Evolutionary conservation across 148 eudicot genomes (phyloP), one percentile per base, ranked within the genome.

Genomic region (Fallopia convolvulus): DNA sequence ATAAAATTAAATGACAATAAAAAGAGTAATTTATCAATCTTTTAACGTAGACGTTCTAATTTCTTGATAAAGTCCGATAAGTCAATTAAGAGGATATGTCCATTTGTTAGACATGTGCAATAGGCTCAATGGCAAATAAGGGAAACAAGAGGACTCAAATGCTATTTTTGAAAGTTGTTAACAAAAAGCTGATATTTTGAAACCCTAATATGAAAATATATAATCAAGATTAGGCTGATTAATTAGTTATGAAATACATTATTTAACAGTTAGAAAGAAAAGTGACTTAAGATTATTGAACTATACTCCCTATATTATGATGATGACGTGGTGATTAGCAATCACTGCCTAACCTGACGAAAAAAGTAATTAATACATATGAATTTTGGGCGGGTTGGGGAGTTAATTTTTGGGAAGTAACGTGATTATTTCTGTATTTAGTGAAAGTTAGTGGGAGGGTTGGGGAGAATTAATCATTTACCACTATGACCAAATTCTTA

Each of bases 251-350:
- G 60, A 55, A n/a, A 18, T 18, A n/a, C 50, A 47, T 0, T 0
- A 55, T 18, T 55, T 6, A 7, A 55, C 18, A 55, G 11, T 44
- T 6, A 55, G 9, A 13, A 48, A 55, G 9, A 13, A 48, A 48
- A 48, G 2, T 48, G 15, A 10, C 6, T 50, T 20, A 56, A 56
- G 26, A 56, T 56, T 56, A 21, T 20, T 56, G 1, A 65, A 32
- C 41, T 14, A 68, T 68, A n/a, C n/a, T n/a, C n/a, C n/a, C n/a
- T n/a, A 26, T 26, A 26, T 26, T 36, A 68, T 68, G 21, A 33
- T 33, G 72, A 68, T 68, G 72, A 68, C 72, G 46, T 32, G 72
- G 72, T 39, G 72, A 68, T 68, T 68, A 68, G 20, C 44, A 36
- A 36, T 36, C 20, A 68, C 21, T 68, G 72, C 42, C 21, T 0